Evolutionary conservation across 2,329 filamentous ascomycete genomes (phyloP).

Genomic region (Trichothecium roseum): DNA sequence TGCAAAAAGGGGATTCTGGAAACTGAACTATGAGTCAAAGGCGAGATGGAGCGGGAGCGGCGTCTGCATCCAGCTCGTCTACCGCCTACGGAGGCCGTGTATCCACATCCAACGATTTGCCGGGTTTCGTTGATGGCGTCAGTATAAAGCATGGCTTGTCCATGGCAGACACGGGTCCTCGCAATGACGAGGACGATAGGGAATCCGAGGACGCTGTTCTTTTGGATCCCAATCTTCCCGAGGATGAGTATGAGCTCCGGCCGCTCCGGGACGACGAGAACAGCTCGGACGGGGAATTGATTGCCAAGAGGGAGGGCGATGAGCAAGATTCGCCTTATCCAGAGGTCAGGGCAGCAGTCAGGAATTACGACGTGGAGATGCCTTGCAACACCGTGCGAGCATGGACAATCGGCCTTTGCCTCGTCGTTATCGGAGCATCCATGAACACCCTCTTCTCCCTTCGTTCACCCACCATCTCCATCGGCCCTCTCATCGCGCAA

Average conservation of each 20-base stretch:
- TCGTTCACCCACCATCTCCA: constrained; percentile 48
- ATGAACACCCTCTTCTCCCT: constrained; percentile 56
- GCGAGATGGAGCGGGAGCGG: too few relatives aligned
- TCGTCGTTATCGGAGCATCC: constrained; percentile 46
- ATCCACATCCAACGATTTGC: too few relatives aligned
- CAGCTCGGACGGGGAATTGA: constrained; percentile 9
- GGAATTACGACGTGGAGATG: constrained; percentile 53
- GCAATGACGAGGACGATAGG: constrained; percentile 32
- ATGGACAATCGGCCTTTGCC: constrained; percentile 49
- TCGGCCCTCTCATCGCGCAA: constrained; percentile 52
- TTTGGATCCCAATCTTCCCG: constrained; percentile 41
- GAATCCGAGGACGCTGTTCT: constrained; percentile 45
- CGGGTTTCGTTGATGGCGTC: too few relatives aligned
- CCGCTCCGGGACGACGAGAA: constrained; percentile 18
- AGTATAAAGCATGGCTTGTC: too few relatives aligned
- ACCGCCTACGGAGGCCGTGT: too few relatives aligned
- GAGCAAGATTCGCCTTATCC: constrained; percentile 54
- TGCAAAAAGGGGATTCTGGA: too few relatives aligned
- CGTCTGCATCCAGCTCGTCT: too few relatives aligned
- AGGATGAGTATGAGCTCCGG: constrained; percentile 28
- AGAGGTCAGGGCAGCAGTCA: constrained; percentile 54
- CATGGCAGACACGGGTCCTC: constrained; percentile 27
- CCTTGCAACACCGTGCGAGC: constrained; percentile 57
- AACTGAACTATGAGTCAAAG: too few relatives aligned
- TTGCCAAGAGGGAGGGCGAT: constrained; percentile 24